These are phyloP conservation scores for Lipomyces sp. DNA, from an alignment of 805 yeast genomes.

Conservation along the genomic window DNA sequence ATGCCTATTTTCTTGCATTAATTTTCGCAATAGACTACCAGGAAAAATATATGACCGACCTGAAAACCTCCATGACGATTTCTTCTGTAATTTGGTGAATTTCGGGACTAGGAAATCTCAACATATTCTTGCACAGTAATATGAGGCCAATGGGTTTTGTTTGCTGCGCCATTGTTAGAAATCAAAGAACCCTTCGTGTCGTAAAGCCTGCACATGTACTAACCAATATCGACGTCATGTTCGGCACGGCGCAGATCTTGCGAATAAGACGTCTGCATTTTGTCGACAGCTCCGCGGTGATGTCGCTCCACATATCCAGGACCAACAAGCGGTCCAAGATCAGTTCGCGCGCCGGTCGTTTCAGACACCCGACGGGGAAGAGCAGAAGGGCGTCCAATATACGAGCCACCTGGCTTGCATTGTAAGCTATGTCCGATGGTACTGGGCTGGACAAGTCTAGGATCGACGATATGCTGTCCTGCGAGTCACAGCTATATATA, in stretches of 20 bases:
- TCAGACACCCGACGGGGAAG: slow-evolving; percentile 12
- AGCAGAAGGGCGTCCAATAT: slow-evolving; percentile 1
- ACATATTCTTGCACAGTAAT: background rate
- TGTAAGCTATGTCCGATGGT: too few relatives aligned
- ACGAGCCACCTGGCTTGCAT: background rate
- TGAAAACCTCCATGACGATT: slow-evolving; percentile 3
- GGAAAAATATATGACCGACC: too few relatives aligned
- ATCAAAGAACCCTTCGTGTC: too few relatives aligned
- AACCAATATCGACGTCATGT: slow-evolving; percentile 18
- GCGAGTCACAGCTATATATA: too few relatives aligned
- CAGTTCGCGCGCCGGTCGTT: slow-evolving; percentile 11
- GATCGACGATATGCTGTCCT: too few relatives aligned
- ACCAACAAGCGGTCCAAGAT: slow-evolving; percentile 10
- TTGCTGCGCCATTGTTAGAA: too few relatives aligned
- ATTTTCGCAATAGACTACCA: too few relatives aligned
- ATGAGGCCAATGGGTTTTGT: slow-evolving; percentile 1
- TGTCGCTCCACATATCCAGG: slow-evolving; percentile 2
- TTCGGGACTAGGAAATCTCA: background rate
- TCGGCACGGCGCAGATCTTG: slow-evolving; percentile 10
- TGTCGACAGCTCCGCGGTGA: background rate
- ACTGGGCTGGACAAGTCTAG: too few relatives aligned
- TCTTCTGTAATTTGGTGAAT: background rate
- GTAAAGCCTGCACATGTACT: too few relatives aligned
- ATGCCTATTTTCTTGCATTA: too few relatives aligned
- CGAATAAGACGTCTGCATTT: slow-evolving; percentile 4